Conservation (phyloP, 163 green algal species). For the Scenedesmus sp. region DNA sequence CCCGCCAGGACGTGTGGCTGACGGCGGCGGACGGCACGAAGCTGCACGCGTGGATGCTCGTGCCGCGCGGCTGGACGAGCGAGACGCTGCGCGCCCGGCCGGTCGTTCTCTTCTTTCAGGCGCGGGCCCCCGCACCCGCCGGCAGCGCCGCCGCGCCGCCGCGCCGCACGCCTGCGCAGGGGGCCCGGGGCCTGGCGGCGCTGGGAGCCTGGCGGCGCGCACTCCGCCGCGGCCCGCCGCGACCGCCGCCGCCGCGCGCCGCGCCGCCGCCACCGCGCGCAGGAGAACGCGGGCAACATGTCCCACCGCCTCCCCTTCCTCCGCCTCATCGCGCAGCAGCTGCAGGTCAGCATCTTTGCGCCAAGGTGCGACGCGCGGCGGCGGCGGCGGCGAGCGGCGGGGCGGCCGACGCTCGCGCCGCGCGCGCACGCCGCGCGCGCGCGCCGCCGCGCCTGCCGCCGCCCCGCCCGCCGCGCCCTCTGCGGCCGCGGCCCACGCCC, state of each 20-base stretch:
- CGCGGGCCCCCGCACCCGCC: too few relatives aligned
- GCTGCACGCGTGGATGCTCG: slow-evolving; percentile 91
- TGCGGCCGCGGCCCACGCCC: too few relatives aligned
- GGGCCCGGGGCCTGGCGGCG: neutral
- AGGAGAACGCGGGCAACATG: slow-evolving; percentile 98
- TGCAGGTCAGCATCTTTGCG: slow-evolving; percentile 73
- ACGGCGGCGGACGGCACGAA: slow-evolving; percentile 74
- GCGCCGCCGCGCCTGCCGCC: too few relatives aligned
- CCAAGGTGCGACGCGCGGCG: slow-evolving; percentile 41
- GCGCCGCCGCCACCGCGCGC: slow-evolving; percentile 42
- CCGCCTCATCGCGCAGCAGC: slow-evolving; percentile 63
- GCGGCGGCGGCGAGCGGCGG: too few relatives aligned
- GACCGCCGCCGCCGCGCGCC: neutral
- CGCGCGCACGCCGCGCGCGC: too few relatives aligned
- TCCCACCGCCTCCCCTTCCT: slow-evolving; percentile 88
- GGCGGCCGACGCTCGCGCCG: too few relatives aligned
- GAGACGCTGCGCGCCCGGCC: slow-evolving; percentile 50
- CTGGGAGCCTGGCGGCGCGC: neutral
- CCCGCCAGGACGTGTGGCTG: slow-evolving; percentile 77
- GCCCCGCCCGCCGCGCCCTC: too few relatives aligned
- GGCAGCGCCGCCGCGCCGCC: too few relatives aligned
- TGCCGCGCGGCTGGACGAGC: slow-evolving; percentile 54
- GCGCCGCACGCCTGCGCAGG: slow-evolving; percentile 34
- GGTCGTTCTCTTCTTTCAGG: slow-evolving; percentile 80
- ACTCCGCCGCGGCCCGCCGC: neutral